Base-by-base conservation (phyloP, 805 yeast genomes). In the Nakazawaea laoshanensis region DNA sequence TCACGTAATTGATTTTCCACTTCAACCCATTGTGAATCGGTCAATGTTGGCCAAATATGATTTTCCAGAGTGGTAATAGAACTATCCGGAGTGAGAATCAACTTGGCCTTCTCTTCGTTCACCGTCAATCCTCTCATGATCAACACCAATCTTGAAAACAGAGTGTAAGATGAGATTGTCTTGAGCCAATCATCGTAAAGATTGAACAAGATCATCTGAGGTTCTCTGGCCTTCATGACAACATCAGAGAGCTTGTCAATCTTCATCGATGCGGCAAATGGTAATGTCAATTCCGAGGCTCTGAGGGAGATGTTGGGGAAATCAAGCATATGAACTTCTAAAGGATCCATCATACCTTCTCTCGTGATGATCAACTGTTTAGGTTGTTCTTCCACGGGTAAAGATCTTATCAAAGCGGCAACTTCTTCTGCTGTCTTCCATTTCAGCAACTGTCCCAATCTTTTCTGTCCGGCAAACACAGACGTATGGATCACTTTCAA, bases 391-490 rank as follows among this genome's bases (percentile, higher is more conserved):
- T 89, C 96, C 35, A 75, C 67, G 1, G 96, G 96, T 34, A 92
- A 59, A 0, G 96, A 84, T 27, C 96, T 67, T 13, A 92, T 70
- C 42, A 92, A 61, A 0, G 95, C 94, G 11, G 96, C 89, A 15
- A 86, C 94, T 55, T 89, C 97, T 57, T 92, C 99, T 0, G 98
- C 97, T 2, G 97, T 78, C 53, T 89, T 92, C 98, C 98, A 92
- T 52, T 92, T 92, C 2, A 97, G 88, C 42, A 92, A 60, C 50
- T 92, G 96, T 19, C 92, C 80, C 39, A 89, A 66, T 46, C 96
- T 79, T 48, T 86, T 88, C 54, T 92, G 97, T 13, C 99, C 99
- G 3, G 95, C 80, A 94, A 96, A 92, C 2, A 86, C 95, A 5
- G 94, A 82, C 0, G 94, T 85, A 48, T 89, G 97, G 38, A 92